phyloP scores from a whole-genome alignment of 441 rosid species.

The Omphalea diandra region DNA sequence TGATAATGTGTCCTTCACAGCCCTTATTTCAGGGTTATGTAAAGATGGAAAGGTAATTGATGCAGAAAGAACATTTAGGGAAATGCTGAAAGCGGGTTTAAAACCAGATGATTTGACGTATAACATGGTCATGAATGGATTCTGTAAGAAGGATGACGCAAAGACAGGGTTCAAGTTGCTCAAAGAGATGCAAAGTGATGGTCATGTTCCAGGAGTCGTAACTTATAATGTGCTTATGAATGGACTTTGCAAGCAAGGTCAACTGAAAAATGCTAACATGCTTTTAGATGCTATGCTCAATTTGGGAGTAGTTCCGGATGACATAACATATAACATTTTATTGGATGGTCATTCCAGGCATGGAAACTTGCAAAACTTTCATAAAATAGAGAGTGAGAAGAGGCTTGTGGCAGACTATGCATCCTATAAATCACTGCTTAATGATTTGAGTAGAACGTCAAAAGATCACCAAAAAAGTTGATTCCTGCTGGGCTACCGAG shows the following conservation, averaged over 20 bases:
- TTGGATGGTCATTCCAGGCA: slow-evolving; percentile 66
- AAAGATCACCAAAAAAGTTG: slow-evolving; percentile 41
- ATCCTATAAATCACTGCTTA: slow-evolving; percentile 49
- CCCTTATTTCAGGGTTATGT: slow-evolving; percentile 62
- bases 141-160: slow-evolving; percentile 71
- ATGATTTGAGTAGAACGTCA: slow-evolving; percentile 38
- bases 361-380: slow-evolving; percentile 35
- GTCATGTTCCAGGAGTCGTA: slow-evolving; percentile 53
- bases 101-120: slow-evolving; percentile 65
- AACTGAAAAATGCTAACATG: slow-evolving; percentile 64
- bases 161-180: slow-evolving; percentile 56
- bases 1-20: slow-evolving; percentile 60
- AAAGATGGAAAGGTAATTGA: slow-evolving; percentile 53
- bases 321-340: slow-evolving; percentile 64
- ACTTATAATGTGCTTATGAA: slow-evolving; percentile 77
- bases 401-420: slow-evolving; percentile 67
- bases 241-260: slow-evolving; percentile 68
- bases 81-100: slow-evolving; percentile 56
- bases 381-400: slow-evolving; percentile 47
- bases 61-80: slow-evolving; percentile 63
- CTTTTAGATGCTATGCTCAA: slow-evolving; percentile 69
- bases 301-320: slow-evolving; percentile 66
- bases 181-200: slow-evolving; percentile 63
- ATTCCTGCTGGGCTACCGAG: slow-evolving; percentile 4
- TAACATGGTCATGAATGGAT: slow-evolving; percentile 71